Evolutionary conservation across 768 basidiomycete species (phyloP), one percentile per base, ranked within the genome.

Genomic region (Russula sp.): DNA sequence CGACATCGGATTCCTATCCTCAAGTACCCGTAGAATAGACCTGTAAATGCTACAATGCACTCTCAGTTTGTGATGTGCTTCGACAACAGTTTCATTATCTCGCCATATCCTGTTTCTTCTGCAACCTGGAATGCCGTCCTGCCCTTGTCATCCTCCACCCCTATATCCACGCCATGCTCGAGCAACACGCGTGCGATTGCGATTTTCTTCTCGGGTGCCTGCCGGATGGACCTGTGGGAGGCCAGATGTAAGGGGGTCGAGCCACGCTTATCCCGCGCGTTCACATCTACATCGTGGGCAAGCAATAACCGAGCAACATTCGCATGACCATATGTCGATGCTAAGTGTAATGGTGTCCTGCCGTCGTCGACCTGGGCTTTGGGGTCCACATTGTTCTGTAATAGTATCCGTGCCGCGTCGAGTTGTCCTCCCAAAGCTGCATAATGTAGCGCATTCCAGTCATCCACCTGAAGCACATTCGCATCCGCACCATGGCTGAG

Each of bases 11-110:
- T 40, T 11, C 10, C 13, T 40, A 40, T 40, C 13, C 39, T 40
- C 11, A 13, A 40, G 4, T 10, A 37, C 39, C 4, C 3, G 93
- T 42, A 42, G 14, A 42, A 6, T 42, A 42, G 14, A 42, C 14
- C 16, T 16, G 16, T 44, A 18, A 44, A 18, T 18, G 1, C 42
- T 6, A 18, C 16, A 42, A 42, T 18, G 14, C 10, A 42, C 42
- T 16, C 42, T 42, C 16, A 48, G 3, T 45, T 45, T 6, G 44
- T 1, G 6, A 13, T 13, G 4, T 48, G 8, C 47, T 22, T 11
- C 27, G 20, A n/a, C 47, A 48, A 3, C 7, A 48, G 11, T 20
- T 48, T 48, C 9, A 6, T 16, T 1, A 48, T 48, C 47, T 48
- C 47, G 2, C 13, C 11, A 4, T 10, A 4, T 22, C 27, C 6